These are phyloP conservation scores for Curvularia spicifera DNA, from an alignment of 2,329 filamentous ascomycete species.

Conservation along the genomic window DNA sequence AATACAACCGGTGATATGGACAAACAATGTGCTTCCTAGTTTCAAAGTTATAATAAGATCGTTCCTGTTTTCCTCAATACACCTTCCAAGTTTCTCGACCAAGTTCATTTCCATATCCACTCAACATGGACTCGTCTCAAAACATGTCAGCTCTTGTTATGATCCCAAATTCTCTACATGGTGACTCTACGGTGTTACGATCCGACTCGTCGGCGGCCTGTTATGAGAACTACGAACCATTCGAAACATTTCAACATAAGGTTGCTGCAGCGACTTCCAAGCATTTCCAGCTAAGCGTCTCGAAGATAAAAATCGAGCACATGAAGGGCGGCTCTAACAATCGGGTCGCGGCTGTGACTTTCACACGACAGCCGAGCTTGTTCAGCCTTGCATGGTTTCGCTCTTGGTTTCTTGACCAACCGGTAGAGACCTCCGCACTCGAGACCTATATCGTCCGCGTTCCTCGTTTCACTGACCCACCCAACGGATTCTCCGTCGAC, in stretches of 20 bases:
- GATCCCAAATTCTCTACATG: background rate
- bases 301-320: conserved; percentile 16
- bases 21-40: background rate
- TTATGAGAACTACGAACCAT: background rate
- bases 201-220: background rate
- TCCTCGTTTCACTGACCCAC: background rate
- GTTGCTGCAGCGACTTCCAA: background rate
- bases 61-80: background rate
- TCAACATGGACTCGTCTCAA: background rate
- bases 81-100: background rate
- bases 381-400: background rate
- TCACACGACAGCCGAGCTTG: background rate
- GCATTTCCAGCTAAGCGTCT: background rate
- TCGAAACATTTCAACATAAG: background rate
- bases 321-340: conserved; percentile 32
- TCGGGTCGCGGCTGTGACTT: conserved; percentile 20
- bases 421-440: background rate
- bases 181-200: background rate
- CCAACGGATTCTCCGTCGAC: background rate
- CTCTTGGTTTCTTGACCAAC: background rate
- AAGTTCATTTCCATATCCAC: background rate
- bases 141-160: background rate
- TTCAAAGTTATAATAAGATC: background rate
- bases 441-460: background rate
- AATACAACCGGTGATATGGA: too few species aligned